These are phyloP conservation scores for Leucocoprinus leucothites DNA, from an alignment of 768 basidiomycete species.

Conservation along the genomic window DNA sequence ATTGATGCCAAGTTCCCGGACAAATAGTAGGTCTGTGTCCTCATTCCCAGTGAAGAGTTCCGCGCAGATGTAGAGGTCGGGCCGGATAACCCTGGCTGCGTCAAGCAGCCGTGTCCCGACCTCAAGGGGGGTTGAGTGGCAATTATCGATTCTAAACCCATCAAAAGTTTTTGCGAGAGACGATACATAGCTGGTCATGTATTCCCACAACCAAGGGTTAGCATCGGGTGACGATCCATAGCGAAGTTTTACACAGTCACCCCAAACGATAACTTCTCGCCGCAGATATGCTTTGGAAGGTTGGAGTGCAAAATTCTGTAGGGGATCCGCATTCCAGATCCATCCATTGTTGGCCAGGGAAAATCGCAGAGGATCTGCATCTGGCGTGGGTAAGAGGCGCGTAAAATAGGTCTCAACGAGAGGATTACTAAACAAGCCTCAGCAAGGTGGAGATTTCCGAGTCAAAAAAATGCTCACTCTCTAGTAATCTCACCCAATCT, in stretches of 20 bases:
- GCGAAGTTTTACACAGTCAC: conserved; percentile 96
- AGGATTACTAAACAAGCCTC: conserved; percentile 52
- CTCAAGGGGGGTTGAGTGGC: conserved; percentile 93
- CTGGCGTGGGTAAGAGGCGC: conserved; percentile 48
- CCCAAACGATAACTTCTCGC: conserved; percentile 96
- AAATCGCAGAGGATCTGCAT: conserved; percentile 53
- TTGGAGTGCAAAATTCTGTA: conserved; percentile 88
- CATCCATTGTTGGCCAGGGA: conserved; percentile 97
- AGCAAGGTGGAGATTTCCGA: conserved; percentile 2
- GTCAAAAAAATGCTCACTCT: conserved; percentile 42
- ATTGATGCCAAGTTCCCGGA: conserved; percentile 89
- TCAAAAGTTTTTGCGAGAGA: conserved; percentile 82
- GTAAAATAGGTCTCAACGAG: conserved; percentile 94
- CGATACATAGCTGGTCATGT: conserved; percentile 84
- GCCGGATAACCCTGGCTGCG: conserved; percentile 82
- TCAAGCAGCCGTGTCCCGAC: conserved; percentile 98
- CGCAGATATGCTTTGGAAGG: conserved; percentile 94
- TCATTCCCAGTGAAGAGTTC: conserved; percentile 97
- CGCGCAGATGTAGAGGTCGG: conserved; percentile 94
- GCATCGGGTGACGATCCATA: conserved; percentile 78
- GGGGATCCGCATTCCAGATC: conserved; percentile 96
- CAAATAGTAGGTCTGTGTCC: conserved; percentile 90
- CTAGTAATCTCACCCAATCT: conserved; percentile 76
- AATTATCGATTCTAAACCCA: conserved; percentile 98
- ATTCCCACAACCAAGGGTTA: conserved; percentile 93